phyloP scores from a whole-genome alignment of 371 early-diverging fungal species.

The Mortierella sp. region DNA sequence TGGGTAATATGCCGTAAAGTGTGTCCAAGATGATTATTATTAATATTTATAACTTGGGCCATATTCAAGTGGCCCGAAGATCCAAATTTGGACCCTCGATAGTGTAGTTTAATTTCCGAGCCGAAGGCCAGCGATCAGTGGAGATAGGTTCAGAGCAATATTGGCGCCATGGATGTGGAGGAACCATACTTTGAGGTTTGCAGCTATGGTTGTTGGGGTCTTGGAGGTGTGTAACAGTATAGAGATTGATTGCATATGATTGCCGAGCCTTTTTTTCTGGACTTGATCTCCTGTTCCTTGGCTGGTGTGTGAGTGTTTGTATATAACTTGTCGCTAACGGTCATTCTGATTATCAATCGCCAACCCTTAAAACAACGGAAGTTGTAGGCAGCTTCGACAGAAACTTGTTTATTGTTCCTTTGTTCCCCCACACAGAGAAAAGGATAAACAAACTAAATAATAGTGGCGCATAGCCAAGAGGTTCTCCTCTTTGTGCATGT shows the following conservation, averaged over 20 bases:
- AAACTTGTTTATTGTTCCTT: background rate
- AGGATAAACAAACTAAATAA: background rate
- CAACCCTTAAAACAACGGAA: slow-evolving; percentile 2
- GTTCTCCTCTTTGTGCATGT: slow-evolving; percentile 9
- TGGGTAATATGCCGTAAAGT: no score
- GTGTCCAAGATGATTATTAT: no score
- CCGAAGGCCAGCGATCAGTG: no score
- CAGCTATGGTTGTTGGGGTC: background rate
- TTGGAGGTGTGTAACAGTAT: background rate
- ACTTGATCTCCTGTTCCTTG: background rate
- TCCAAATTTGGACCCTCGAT: no score
- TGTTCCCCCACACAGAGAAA: background rate
- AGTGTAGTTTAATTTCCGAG: no score
- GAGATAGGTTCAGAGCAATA: background rate
- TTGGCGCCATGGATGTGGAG: background rate
- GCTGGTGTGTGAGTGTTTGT: background rate
- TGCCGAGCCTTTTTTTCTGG: background rate
- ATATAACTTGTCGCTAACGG: background rate
- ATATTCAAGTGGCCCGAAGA: no score
- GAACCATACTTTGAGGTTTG: background rate
- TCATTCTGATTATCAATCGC: slow-evolving; percentile 15
- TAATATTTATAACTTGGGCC: no score
- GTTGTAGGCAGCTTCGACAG: background rate
- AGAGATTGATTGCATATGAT: slow-evolving; percentile 13
- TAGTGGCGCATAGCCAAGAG: slow-evolving; percentile 15